phyloP scores from a whole-genome alignment of 345 rosid species.

The Eucalyptus cloeziana region DNA sequence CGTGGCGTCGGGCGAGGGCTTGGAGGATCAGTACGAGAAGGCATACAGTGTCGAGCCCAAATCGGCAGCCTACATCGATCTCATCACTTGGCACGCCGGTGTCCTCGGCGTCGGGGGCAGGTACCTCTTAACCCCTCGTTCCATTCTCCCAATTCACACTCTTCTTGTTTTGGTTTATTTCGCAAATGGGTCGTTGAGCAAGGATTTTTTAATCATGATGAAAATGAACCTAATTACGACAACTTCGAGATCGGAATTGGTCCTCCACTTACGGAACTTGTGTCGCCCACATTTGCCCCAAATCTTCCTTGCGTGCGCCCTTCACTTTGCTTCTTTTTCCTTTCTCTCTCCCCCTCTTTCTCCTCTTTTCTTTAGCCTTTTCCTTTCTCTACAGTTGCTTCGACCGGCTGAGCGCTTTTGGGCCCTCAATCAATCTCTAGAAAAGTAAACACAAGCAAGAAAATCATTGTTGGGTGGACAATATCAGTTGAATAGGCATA shows the following conservation, averaged over 20 bases:
- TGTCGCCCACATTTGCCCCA: background rate
- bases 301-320: background rate
- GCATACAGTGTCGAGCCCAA: constrained; percentile 91
- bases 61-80: constrained; percentile 58
- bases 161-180: background rate
- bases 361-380: background rate
- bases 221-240: background rate
- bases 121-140: constrained; percentile 2
- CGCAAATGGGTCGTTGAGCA: background rate
- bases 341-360: background rate
- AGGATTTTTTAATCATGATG: background rate
- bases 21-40: constrained; percentile 73
- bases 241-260: background rate
- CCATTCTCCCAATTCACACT: background rate
- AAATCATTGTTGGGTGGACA: background rate
- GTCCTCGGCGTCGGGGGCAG: constrained; percentile 79
- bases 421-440: background rate
- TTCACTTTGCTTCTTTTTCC: background rate
- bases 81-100: constrained; percentile 52
- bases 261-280: background rate
- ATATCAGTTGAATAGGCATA: background rate
- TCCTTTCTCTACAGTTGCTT: background rate
- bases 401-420: background rate
- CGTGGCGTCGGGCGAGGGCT: constrained; percentile 65
- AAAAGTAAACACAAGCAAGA: background rate